Evolutionary conservation across 1,139 yeast genomes (phyloP), one percentile per base, ranked within the genome.

Genomic region (Hyphopichia fennica): DNA sequence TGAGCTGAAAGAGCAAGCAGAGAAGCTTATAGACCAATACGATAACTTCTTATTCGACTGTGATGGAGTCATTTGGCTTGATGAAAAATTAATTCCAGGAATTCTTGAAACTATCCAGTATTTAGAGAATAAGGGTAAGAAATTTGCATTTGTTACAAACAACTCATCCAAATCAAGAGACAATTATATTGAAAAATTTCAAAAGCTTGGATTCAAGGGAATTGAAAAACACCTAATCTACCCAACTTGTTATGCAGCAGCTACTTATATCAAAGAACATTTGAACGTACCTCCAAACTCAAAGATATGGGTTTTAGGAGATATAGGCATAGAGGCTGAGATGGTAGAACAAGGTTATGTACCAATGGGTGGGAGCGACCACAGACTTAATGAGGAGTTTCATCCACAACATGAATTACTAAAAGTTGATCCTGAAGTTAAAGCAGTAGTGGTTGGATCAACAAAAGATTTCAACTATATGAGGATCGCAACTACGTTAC

Each of bases 21-120:
- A 72, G 38, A 56, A 64, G n/a, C 67, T 91, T 40, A 63, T 91
- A 13, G 75, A 72, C 46, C 63, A 72, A 38, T 86, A 83, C 60
- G 96, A 89, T 57, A 86, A 87, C 45, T 90, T 90, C 54, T 68
- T 91, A 45, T 91, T 91, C 59, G 98, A 91, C 58, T 91, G 98
- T 64, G 98, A 91, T 60, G 98, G 91, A 0, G 98, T 91, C 8
- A 71, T 91, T 41, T 91, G 98, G 98, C 70, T 85, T 32, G 97
- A 96, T 14, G 78, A 79, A 41, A 79, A 76, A 38, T 62, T 85
- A 28, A 76, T 91, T 37, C 96, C 96, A 3, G 77, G 82, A 14
- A 85, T 87, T 13, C 69, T 69, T 18, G 91, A 87, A 53, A 80
- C 95, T 2, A 60, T 91, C 32, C 74, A 76, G 9, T 60, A 78